These are phyloP conservation scores for Chrysanthemum makinoi DNA, from an alignment of 129 eudicot species.

Conservation along the genomic window DNA sequence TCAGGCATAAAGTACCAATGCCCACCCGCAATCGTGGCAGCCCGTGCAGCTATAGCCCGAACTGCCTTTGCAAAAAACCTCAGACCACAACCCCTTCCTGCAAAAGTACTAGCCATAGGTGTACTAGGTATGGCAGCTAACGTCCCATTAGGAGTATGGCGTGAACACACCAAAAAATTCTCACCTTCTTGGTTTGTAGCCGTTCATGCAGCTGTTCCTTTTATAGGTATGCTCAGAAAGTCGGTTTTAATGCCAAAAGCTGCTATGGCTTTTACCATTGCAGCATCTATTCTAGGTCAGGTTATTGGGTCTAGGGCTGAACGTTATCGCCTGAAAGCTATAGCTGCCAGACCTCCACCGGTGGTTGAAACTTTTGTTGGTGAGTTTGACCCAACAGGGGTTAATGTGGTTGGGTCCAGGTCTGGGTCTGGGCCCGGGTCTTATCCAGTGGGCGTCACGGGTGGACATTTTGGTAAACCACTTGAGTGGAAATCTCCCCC, in stretches of 20 bases:
- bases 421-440: neutral
- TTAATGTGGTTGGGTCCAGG: conserved; percentile 19
- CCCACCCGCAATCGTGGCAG: conserved; percentile 85
- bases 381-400: conserved; percentile 22
- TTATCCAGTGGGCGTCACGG: conserved; percentile 1
- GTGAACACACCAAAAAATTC: conserved; percentile 91
- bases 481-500: conserved; percentile 51
- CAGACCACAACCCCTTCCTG: conserved; percentile 80
- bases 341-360: conserved; percentile 34
- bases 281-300: conserved; percentile 91
- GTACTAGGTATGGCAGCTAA: conserved; percentile 90
- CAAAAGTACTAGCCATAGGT: conserved; percentile 86
- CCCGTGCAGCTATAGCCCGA: conserved; percentile 79
- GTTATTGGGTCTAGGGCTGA: conserved; percentile 97
- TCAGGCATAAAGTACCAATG: conserved; percentile 62
- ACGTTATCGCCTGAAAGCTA: conserved; percentile 67
- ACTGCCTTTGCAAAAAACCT: conserved; percentile 91
- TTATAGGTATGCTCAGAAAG: conserved; percentile 91
- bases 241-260: conserved; percentile 84
- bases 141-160: conserved; percentile 87
- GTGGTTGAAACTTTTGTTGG: conserved; percentile 17
- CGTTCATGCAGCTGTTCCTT: conserved; percentile 98
- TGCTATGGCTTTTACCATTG: conserved; percentile 97
- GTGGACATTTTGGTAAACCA: conserved; percentile 51
- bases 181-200: conserved; percentile 96